phyloP scores from a whole-genome alignment of 2,329 filamentous ascomycete genomes.

The Septoria petroselini region DNA sequence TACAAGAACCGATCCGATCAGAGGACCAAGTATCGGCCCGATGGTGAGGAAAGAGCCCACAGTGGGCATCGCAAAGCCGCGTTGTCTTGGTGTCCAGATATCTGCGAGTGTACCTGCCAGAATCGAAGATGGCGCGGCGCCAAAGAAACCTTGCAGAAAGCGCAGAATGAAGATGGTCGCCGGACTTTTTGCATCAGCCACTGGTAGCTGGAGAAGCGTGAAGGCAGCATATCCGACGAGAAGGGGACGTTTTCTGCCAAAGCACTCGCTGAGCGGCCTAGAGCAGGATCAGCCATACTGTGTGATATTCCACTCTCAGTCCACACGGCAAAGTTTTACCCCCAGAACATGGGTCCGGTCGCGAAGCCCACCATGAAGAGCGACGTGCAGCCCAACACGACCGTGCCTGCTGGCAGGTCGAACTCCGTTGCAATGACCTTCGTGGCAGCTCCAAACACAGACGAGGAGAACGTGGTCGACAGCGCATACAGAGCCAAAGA shows the following conservation, averaged over 20 bases:
- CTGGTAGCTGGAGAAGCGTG: slow-evolving; percentile 42
- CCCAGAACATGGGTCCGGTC: slow-evolving; percentile 47
- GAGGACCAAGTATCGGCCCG: slow-evolving; percentile 59
- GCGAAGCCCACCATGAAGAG: slow-evolving; percentile 62
- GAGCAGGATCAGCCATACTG: too few relatives aligned
- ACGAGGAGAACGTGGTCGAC: slow-evolving; percentile 18
- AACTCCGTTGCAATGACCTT: slow-evolving; percentile 12
- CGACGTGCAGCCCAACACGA: slow-evolving; percentile 47
- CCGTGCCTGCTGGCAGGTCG: slow-evolving; percentile 10
- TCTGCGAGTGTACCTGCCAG: slow-evolving; percentile 48
- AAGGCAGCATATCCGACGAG: slow-evolving; percentile 38
- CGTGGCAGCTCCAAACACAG: slow-evolving; percentile 14
- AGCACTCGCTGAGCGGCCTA: too few relatives aligned
- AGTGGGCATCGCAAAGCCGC: slow-evolving; percentile 55
- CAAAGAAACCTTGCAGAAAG: slow-evolving; percentile 45
- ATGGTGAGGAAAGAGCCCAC: slow-evolving; percentile 66
- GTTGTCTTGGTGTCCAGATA: slow-evolving; percentile 42
- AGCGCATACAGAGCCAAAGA: slow-evolving; percentile 14
- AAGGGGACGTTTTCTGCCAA: slow-evolving; percentile 43
- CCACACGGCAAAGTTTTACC: slow-evolving; percentile 35
- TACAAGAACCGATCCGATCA: slow-evolving; percentile 45
- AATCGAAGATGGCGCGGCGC: slow-evolving; percentile 45
- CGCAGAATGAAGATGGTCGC: slow-evolving; percentile 45
- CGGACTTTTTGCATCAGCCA: slow-evolving; percentile 45
- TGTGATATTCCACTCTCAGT: too few relatives aligned